Base-by-base conservation (phyloP, 2,329 filamentous ascomycete species). In the Ophiosphaerella korrae region DNA sequence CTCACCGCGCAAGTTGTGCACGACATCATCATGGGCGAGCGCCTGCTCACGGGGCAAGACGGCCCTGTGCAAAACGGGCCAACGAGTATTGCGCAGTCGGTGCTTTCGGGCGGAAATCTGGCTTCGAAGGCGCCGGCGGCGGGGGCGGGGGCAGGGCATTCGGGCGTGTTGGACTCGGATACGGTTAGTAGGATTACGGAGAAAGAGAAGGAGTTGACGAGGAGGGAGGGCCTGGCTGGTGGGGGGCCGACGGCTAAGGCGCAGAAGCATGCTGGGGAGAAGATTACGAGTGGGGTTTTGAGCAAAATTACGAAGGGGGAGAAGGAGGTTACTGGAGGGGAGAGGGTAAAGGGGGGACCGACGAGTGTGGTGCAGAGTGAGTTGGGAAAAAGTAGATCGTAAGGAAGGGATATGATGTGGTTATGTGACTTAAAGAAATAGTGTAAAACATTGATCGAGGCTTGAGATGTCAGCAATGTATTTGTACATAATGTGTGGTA, bases 11-110 rank as follows among this genome's bases (percentile, higher is more conserved):
- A 72, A 49, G 66, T 67, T 38, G 58, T 78, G 1, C 70, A 73
- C 50, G 74, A 76, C 50, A 77, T 78, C 53, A 76, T 73, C 7
- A 66, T 70, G 36, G 75, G 72, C 9, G 75, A 78, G 65, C 74
- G 73, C 49, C 62, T 57, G n/a, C 63, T 78, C 26, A 76, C 74
- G 0, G 74, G 74, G 1, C 64, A 51, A 5, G 67, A 71, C 3
- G 53, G 62, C 0, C 63, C 63, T 1, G 62, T 75, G 21, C 66
- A 72, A 43, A 68, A 72, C 9, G 75, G 75, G 0, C 75, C 76
- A 0, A 77, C 75, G 1, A 54, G 73, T 0, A 62, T 72, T 5
- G 73, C 74, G 1, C 75, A 78, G 61, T 52, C 48, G 2, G 40
- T 53, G 5, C n/a, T 62, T 16, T 48, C 44, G 14, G 36, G 36